Evolutionary conservation across 2,329 filamentous ascomycete genomes (phyloP), one percentile per base, ranked within the genome.

Genomic region (Fusarium veterinarium): DNA sequence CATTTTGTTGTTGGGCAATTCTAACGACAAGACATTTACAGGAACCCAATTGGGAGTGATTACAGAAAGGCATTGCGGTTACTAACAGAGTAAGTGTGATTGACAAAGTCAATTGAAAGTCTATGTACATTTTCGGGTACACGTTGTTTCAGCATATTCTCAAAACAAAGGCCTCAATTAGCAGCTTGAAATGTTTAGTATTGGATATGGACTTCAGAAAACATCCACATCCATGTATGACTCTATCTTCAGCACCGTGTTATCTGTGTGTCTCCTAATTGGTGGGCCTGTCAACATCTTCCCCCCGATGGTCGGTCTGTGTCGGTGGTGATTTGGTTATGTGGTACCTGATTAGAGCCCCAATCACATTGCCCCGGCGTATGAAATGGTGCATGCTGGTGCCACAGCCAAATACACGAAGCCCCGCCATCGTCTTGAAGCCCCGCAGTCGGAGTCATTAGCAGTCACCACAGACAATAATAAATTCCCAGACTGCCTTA

Each of bases 391-490:
- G 41, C 33, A 57, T 57, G 25, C 49, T 69, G 57, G 71, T 48
- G 58, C 72, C 69, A 60, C 68, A 63, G 57, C 45, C 28, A 28
- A 62, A 65, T 40, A 44, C 64, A 48, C 30, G 48, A 37, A 68
- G 71, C 74, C 74, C 74, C 74, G 72, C 74, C 74, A 74, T 76
- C 64, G 61, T 76, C 59, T 63, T 67, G 63, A 38, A 73, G 74
- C 75, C 75, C 75, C 75, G 75, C 75, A 75, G 69, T 75, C 75
- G 75, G 75, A 77, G 75, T 74, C 74, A 69, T 70, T 57, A 33
- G 61, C 62, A 66, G 67, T 72, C 75, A 77, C 64, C 64, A 51
- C 63, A 73, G 64, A 64, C 42, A 60, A 66, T 67, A 71, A 75
- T 73, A 77, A 74, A 75, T 68, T 69, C 69, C 67, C 73, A 64